phyloP scores from a whole-genome alignment of 345 rosid species.

The Adansonia digitata region DNA sequence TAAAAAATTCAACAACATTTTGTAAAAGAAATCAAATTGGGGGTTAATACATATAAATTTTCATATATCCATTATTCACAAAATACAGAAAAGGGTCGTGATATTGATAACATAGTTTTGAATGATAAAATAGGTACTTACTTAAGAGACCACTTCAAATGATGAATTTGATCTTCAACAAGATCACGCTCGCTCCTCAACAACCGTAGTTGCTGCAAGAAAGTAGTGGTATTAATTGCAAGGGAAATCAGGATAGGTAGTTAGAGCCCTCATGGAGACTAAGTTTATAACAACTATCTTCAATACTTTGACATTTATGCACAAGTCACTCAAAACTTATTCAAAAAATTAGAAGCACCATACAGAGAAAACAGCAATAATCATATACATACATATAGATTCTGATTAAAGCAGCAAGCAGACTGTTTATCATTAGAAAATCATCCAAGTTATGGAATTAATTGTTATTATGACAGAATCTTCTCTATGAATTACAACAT shows the following conservation, averaged over 20 bases:
- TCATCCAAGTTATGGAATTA: background rate
- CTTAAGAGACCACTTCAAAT: conserved; percentile 77
- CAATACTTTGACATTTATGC: background rate
- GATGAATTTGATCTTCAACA: conserved; percentile 84
- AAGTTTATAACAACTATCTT: background rate
- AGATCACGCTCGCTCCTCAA: conserved; percentile 75
- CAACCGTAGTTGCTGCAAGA: conserved; percentile 60
- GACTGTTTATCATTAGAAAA: background rate
- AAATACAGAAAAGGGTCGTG: background rate
- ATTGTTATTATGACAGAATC: background rate
- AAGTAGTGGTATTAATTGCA: background rate
- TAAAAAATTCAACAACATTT: background rate
- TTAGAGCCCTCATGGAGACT: background rate
- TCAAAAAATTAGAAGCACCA: background rate
- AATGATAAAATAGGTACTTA: conserved; percentile 28
- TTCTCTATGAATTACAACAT: background rate
- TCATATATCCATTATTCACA: background rate
- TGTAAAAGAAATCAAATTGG: background rate
- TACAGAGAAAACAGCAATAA: background rate
- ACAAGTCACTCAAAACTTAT: background rate
- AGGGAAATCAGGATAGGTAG: background rate
- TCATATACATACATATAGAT: background rate
- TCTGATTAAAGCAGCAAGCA: background rate
- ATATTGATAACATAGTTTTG: background rate
- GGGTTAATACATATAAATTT: background rate